Evolutionary conservation across 2,329 filamentous ascomycete species (phyloP).

Genomic region (Colletotrichum spinosum): DNA sequence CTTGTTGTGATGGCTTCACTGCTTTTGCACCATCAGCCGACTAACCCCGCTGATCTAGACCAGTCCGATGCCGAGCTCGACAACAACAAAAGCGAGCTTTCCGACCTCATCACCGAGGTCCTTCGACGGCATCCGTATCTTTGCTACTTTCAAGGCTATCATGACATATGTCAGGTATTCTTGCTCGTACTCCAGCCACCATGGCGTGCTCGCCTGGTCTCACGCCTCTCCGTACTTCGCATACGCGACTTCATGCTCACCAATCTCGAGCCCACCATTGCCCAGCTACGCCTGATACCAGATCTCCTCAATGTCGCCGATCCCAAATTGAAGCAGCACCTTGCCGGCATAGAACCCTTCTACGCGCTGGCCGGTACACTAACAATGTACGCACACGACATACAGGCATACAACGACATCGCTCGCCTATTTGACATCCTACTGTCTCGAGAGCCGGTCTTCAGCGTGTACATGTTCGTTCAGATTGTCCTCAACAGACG

Average conservation of each 20-base stretch:
- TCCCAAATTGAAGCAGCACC: conserved; percentile 76
- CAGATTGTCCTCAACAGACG: conserved; percentile 86
- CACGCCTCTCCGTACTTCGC: conserved; percentile 86
- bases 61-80: conserved; percentile 76
- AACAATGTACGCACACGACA: conserved; percentile 96
- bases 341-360: conserved; percentile 85
- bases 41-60: conserved; percentile 59
- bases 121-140: conserved; percentile 85
- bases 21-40: not conserved
- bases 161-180: conserved; percentile 97
- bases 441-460: conserved; percentile 86
- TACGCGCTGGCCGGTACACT: conserved; percentile 94
- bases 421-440: conserved; percentile 93
- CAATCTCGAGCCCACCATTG: conserved; percentile 81
- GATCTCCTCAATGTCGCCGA: conserved; percentile 82
- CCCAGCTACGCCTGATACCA: conserved; percentile 89
- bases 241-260: conserved; percentile 99
- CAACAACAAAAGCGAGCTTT: conserved; percentile 80
- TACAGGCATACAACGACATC: conserved; percentile 89
- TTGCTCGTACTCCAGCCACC: conserved; percentile 81
- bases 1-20: not conserved
- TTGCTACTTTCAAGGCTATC: conserved; percentile 98
- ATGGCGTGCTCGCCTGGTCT: conserved; percentile 70
- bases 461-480: conserved; percentile 91
- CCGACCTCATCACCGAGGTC: conserved; percentile 81